phyloP scores from a whole-genome alignment of 192 early-diverging fungal species.

The Gamsiella multidivaricata region DNA sequence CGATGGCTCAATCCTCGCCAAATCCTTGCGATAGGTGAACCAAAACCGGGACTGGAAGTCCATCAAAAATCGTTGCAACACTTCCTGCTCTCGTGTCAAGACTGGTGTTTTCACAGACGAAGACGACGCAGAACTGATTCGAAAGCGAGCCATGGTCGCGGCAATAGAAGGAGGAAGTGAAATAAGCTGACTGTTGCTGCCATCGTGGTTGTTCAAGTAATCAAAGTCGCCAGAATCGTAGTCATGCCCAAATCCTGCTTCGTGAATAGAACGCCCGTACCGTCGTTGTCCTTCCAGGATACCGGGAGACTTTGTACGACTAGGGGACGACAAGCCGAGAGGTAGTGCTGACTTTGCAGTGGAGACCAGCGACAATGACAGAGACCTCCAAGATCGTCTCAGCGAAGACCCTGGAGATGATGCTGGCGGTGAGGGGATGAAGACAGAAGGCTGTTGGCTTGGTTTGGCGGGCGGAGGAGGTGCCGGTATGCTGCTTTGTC shows the following conservation, averaged over 20 bases:
- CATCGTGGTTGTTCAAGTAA: background rate
- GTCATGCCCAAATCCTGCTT: constrained; percentile 5
- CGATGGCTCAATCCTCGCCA: constrained; percentile 52
- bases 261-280: background rate
- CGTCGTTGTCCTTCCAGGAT: background rate
- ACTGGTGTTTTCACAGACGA: background rate
- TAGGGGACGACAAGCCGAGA: constrained; percentile 10
- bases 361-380: constrained; percentile 16
- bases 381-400: constrained; percentile 32
- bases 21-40: constrained; percentile 56
- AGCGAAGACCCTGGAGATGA: constrained; percentile 12
- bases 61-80: constrained; percentile 39
- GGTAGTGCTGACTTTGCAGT: constrained; percentile 34
- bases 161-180: constrained; percentile 6
- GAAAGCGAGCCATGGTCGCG: constrained; percentile 4
- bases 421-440: background rate
- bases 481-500: constrained; percentile 7
- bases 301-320: background rate
- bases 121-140: background rate
- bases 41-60: constrained; percentile 56
- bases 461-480: background rate
- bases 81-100: constrained; percentile 22
- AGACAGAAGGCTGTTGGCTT: background rate
- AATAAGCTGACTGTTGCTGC: background rate
- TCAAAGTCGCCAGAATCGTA: constrained; percentile 2